Conservation (phyloP, 805 yeast species). For the Wickerhamomyces rabaulensis region DNA sequence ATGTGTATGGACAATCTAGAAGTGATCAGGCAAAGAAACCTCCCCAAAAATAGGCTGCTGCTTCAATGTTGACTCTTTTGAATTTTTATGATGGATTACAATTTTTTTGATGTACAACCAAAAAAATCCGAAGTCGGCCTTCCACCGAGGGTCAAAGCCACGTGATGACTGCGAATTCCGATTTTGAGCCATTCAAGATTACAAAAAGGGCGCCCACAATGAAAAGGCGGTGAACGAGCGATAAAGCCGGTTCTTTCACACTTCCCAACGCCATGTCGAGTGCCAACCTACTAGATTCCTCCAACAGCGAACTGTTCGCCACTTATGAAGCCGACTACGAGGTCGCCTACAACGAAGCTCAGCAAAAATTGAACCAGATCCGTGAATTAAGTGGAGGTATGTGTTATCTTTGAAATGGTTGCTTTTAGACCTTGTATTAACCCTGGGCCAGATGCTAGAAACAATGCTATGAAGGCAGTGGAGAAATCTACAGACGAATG, state of each 20-base stretch:
- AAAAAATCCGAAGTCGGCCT: not conserved
- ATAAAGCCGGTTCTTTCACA: not conserved
- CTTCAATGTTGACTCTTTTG: not conserved
- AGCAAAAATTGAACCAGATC: conserved; percentile 54
- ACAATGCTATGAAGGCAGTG: conserved; percentile 49
- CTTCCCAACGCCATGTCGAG: conserved; percentile 15
- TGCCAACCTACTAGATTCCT: conserved; percentile 18
- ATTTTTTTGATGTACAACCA: too few relatives aligned
- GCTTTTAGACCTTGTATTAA: not conserved
- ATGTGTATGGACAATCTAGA: not conserved
- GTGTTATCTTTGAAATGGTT: conserved; percentile 6
- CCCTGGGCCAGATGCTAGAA: conserved; percentile 36
- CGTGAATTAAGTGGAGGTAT: conserved; percentile 41
- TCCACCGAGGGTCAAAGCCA: not conserved
- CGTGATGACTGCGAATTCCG: too few relatives aligned
- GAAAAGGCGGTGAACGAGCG: not conserved
- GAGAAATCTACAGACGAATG: conserved; percentile 76
- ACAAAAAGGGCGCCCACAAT: not conserved
- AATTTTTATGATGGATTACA: too few relatives aligned
- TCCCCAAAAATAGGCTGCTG: not conserved
- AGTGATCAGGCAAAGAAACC: conserved; percentile 3
- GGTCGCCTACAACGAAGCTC: conserved; percentile 64
- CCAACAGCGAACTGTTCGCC: conserved; percentile 21
- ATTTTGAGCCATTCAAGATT: too few relatives aligned
- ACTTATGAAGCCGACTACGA: conserved; percentile 41